These are phyloP conservation scores for Aspergillus nanangensis DNA, from an alignment of 495 filamentous ascomycete species.

Conservation along the genomic window DNA sequence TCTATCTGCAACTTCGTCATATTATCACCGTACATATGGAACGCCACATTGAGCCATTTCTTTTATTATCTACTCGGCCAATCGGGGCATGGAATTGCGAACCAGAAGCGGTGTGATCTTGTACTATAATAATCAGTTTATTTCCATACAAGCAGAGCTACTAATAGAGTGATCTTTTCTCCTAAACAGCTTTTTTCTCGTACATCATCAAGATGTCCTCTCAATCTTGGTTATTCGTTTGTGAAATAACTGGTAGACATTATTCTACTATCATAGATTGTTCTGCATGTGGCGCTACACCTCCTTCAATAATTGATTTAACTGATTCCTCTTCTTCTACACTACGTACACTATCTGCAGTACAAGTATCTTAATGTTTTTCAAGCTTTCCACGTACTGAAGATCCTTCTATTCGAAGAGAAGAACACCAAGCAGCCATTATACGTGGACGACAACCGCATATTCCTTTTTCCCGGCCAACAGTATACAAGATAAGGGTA, in stretches of 20 bases:
- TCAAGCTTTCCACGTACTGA: neutral
- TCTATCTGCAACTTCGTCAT: conserved; percentile 1
- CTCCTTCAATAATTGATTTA: neutral
- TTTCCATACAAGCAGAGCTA: neutral
- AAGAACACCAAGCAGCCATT: neutral
- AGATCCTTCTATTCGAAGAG: neutral
- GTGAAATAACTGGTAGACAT: neutral
- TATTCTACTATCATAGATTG: neutral
- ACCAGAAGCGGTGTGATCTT: neutral
- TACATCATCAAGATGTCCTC: neutral
- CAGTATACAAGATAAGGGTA: neutral
- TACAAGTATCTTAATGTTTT: neutral
- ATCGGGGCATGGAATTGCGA: neutral
- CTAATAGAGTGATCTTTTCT: neutral
- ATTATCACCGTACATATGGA: neutral
- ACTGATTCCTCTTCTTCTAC: neutral
- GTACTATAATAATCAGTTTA: neutral
- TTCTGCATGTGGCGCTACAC: neutral
- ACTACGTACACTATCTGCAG: neutral
- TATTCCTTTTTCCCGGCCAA: no score
- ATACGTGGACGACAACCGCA: neutral
- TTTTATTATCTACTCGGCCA: neutral
- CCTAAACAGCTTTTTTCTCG: neutral
- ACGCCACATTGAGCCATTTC: neutral
- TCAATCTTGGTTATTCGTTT: neutral